Base-by-base conservation (phyloP, 1,284 basidiomycete species). In the Chiua sp. region DNA sequence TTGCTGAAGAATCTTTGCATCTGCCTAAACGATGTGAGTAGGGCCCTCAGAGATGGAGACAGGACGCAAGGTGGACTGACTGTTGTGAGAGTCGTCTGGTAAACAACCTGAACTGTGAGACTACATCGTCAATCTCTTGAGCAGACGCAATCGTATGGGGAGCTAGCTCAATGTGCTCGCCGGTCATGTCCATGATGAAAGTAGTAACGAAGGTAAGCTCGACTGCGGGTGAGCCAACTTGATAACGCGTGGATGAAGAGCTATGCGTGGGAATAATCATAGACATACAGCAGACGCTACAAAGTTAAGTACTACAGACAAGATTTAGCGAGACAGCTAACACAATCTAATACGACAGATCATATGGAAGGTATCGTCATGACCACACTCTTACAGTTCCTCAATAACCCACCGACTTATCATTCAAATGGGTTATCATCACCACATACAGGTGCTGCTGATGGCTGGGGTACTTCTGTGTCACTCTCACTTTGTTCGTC, bases 401-500 rank as follows among this genome's bases (percentile, higher is more conserved):
- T 60, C 57, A 37, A 54, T 39, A 48, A 51, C 51, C 26, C 11
- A 47, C 50, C 42, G 49, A 16, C 3, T 55, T 56, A 42, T 57
- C 50, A 60, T 58, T 72, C 63, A 83, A 90, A 90, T 15, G 88
- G 87, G 63, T 88, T 90, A 66, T 84, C 82, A 50, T 85, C 86
- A 65, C 84, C 83, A 59, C 75, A 71, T 47, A 62, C 65, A 37
- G 59, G 63, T 46, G 23, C 60, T 23, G 47, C 56, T 65, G 78
- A 75, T 48, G 72, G 69, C 53, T 66, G 74, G 52, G 70, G 65
- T 42, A 44, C 42, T 37, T 68, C 70, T 50, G 62, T 59, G 53
- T 65, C 68, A 42, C 69, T 67, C 61, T 66, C 66, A 50, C 59
- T 57, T 52, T 78, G 79, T 50, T 82, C 81, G 48, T 80, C 79